phyloP scores from a whole-genome alignment of 2,329 filamentous ascomycete genomes.

The Clonostachys chloroleuca region DNA sequence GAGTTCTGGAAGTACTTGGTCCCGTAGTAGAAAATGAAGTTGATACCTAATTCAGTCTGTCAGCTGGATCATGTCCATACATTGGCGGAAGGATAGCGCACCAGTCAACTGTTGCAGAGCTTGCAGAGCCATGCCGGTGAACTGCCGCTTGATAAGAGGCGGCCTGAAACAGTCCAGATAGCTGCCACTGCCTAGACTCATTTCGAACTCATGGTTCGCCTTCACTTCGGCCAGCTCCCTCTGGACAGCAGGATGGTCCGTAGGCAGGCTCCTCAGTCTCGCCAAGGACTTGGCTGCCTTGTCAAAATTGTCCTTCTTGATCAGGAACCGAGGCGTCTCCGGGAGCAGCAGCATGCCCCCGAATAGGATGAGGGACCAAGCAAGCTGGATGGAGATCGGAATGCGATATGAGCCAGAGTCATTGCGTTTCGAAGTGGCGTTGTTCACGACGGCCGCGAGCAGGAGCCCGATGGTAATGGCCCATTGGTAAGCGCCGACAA shows the following conservation, averaged over 20 bases:
- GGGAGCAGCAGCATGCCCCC: conserved; percentile 63
- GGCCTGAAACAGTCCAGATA: conserved; percentile 48
- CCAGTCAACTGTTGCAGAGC: conserved; percentile 33
- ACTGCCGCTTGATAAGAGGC: conserved; percentile 4
- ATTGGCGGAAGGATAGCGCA: not conserved
- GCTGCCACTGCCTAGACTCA: conserved; percentile 3
- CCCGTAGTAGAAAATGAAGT: conserved; percentile 27
- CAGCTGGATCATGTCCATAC: not conserved
- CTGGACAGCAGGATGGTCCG: conserved; percentile 3
- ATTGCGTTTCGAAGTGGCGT: conserved; percentile 48
- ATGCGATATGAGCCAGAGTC: conserved; percentile 59
- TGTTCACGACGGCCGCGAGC: conserved; percentile 62
- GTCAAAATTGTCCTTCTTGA: conserved; percentile 53
- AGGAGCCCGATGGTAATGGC: conserved; percentile 68
- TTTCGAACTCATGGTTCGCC: conserved; percentile 61
- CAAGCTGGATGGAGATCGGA: conserved; percentile 60
- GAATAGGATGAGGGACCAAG: conserved; percentile 65
- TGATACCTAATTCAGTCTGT: conserved; percentile 28
- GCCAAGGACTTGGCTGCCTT: conserved; percentile 38
- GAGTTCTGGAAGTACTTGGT: conserved; percentile 33
- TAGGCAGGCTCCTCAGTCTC: conserved; percentile 1
- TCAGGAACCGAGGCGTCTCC: conserved; percentile 68
- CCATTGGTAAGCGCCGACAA: conserved; percentile 66
- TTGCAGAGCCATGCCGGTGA: conserved; percentile 49
- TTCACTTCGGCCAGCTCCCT: conserved; percentile 42